Conservation (phyloP, 2,329 filamentous ascomycete species). For the Cryphonectria nitschkei region DNA sequence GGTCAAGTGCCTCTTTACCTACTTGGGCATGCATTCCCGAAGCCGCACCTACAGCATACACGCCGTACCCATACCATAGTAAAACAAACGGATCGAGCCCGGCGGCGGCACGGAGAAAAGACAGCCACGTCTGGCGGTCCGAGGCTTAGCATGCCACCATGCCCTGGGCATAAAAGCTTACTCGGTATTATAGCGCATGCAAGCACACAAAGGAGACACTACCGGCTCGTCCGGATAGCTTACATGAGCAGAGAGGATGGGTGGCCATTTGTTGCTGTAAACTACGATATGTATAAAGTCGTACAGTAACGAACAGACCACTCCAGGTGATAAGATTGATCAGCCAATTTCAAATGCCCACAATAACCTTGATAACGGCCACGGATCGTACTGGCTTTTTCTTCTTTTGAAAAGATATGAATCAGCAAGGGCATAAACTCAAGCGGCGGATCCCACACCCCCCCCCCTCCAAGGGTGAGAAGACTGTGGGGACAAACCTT, state of each 20-base stretch:
- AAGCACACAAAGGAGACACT: neutral
- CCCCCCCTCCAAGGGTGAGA: neutral
- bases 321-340: neutral
- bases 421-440: neutral
- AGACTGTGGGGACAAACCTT: neutral
- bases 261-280: neutral
- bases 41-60: neutral
- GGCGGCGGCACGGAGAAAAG: neutral
- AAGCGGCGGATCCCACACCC: neutral
- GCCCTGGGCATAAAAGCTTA: neutral
- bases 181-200: neutral
- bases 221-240: slow-evolving; percentile 3
- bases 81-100: neutral
- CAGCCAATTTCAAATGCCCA: neutral
- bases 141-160: slow-evolving; percentile 5
- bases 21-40: slow-evolving; percentile 10
- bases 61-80: neutral
- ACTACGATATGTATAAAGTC: neutral
- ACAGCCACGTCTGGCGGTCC: slow-evolving; percentile 8
- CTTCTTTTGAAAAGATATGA: neutral
- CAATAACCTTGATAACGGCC: neutral
- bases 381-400: neutral
- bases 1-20: slow-evolving; percentile 1
- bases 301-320: neutral
- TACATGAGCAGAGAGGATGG: neutral